Conservation (phyloP, 441 rosid species). For the Melastoma candidum region DNA sequence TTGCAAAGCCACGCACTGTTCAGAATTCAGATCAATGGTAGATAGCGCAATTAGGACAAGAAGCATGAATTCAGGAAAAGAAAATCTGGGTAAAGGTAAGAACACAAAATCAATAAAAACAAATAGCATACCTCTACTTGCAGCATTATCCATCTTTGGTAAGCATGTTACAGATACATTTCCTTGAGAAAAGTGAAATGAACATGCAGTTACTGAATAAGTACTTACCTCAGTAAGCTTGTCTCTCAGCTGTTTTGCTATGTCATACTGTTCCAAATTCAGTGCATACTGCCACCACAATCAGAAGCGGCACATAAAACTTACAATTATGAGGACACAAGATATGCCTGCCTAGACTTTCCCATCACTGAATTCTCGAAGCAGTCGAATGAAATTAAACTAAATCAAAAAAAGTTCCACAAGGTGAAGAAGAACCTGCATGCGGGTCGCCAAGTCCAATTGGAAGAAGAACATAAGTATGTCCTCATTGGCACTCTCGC, state of each 20-base stretch:
- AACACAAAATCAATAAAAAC: neutral
- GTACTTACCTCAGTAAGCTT: constrained; percentile 74
- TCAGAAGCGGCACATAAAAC: constrained; percentile 11
- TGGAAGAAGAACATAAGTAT: constrained; percentile 84
- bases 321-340: constrained; percentile 10
- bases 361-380: too few relatives aligned
- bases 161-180: neutral
- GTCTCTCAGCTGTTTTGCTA: constrained; percentile 76
- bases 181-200: neutral
- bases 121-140: neutral
- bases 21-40: too few relatives aligned
- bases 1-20: too few relatives aligned
- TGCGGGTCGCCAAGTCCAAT: constrained; percentile 83
- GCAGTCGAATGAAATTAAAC: neutral
- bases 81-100: neutral
- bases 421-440: constrained; percentile 45
- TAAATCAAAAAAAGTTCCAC: neutral
- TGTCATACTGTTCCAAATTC: constrained; percentile 77
- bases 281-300: constrained; percentile 61
- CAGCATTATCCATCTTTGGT: too few relatives aligned
- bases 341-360: neutral
- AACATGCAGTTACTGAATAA: neutral
- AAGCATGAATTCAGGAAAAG: neutral
- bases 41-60: neutral
- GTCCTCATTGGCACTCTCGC: constrained; percentile 92